Evolutionary conservation across 208 protist species (phyloP).

Genomic region (Leptomonas seymouri): DNA sequence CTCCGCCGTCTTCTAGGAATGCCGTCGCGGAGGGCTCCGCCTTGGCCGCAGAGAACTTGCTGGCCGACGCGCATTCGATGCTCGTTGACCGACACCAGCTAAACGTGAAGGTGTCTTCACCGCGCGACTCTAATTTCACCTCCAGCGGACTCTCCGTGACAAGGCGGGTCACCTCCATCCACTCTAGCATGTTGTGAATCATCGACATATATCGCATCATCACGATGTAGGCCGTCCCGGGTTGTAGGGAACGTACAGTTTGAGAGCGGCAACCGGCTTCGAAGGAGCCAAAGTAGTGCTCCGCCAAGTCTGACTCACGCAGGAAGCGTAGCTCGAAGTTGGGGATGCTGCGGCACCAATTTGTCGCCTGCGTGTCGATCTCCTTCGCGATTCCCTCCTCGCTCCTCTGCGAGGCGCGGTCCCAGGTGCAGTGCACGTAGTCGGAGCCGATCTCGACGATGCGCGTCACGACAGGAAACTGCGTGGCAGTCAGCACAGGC

Average conservation of each 20-base stretch:
- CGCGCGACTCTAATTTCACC: conserved; percentile 55
- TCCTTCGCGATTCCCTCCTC: conserved; percentile 48
- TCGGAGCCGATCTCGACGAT: conserved; percentile 85
- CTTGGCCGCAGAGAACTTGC: conserved; percentile 25
- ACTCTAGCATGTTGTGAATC: conserved; percentile 76
- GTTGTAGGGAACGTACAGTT: conserved; percentile 66
- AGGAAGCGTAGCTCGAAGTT: conserved; percentile 81
- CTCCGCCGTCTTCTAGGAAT: conserved; percentile 5
- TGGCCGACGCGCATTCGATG: neutral
- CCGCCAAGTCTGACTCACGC: conserved; percentile 69
- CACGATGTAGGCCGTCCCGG: conserved; percentile 83
- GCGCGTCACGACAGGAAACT: conserved; percentile 54
- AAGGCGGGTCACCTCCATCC: conserved; percentile 79
- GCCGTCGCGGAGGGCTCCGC: neutral
- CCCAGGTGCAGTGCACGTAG: conserved; percentile 83
- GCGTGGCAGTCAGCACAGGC: conserved; percentile 49
- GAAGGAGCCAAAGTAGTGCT: conserved; percentile 33
- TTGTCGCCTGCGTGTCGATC: conserved; percentile 45
- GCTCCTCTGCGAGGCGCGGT: conserved; percentile 48
- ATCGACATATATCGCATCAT: conserved; percentile 85
- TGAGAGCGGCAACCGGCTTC: conserved; percentile 56
- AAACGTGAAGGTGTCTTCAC: conserved; percentile 84
- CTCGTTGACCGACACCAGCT: conserved; percentile 47
- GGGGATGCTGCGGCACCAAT: conserved; percentile 51
- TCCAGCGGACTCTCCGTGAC: conserved; percentile 72